A percentile compares a stretch with the other conserved stretches of the same genome.
Conservation (phyloP, 129 eudicot genomes). For the Tagetes patula region DNA sequence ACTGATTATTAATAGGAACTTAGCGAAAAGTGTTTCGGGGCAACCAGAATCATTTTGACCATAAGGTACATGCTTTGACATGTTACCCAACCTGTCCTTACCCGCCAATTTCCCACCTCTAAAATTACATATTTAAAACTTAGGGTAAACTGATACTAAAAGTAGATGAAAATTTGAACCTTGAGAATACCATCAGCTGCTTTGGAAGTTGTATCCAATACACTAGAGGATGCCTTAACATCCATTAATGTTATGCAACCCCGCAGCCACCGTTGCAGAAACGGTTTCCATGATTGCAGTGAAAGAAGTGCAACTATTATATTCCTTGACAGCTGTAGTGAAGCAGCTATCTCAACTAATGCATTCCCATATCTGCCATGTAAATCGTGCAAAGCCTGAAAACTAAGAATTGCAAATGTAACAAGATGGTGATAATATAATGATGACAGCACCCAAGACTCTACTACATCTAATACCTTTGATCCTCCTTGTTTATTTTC, state of each 20-base stretch:
- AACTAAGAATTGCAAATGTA: conserved; percentile 28
- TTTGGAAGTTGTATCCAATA: conserved; percentile 54
- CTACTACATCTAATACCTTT: conserved; percentile 54
- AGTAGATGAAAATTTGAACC: conserved; percentile 43
- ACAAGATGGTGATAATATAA: conserved; percentile 16
- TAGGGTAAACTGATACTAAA: background rate
- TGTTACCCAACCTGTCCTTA: background rate
- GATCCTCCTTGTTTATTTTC: conserved; percentile 37
- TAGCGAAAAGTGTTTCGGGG: background rate
- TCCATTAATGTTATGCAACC: conserved; percentile 47
- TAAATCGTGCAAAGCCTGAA: conserved; percentile 54
- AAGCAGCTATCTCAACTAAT: conserved; percentile 58
- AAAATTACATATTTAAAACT: background rate
- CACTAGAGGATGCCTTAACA: conserved; percentile 40
- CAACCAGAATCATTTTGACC: background rate
- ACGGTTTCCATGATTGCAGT: conserved; percentile 93
- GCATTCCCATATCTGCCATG: conserved; percentile 59
- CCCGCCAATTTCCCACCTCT: conserved; percentile 10
- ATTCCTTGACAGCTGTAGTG: conserved; percentile 82
- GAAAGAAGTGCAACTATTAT: conserved; percentile 66
- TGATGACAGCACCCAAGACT: background rate
- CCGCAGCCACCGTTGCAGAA: conserved; percentile 76
- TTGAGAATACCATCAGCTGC: conserved; percentile 74
- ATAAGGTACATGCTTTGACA: background rate
- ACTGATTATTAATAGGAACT: background rate